Evolutionary conservation across 2,329 filamentous ascomycete species (phyloP), one percentile per base, ranked within the genome.

Genomic region (Calonectria hawksworthii): DNA sequence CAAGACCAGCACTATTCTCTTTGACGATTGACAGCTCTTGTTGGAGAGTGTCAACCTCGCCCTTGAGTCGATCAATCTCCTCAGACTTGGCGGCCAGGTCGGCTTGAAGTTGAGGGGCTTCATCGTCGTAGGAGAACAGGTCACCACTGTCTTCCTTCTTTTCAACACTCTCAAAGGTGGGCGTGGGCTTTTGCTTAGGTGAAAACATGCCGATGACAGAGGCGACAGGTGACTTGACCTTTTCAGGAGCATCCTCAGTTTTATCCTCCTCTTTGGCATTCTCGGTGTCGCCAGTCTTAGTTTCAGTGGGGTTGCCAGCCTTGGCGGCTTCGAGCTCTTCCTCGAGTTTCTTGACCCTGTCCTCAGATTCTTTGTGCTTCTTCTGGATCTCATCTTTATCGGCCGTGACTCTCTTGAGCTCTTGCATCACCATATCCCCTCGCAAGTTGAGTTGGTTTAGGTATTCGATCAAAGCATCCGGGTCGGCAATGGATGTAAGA

Each of bases 111-210:
- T 94, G 92, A 4, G 95, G 94, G 18, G 98, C 89, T 85, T 99
- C 96, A 66, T 94, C 93, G 73, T 99, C 96, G 80, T 96, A 98
- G 0, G 96, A 98, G 85, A 98, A 98, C 85, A 98, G 94, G 64
- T 98, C 95, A 77, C 96, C 94, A 23, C 84, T 86, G 6, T 85
- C 84, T 4, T 82, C 78, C 76, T 81, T 82, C 9, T 74, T 71
- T 2, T 72, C 77, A 10, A 75, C 71, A 10, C 84, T 82, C 38
- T 84, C 82, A 13, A 73, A 34, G 26, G 82, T 77, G 26, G 81
- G 79, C 61, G 85, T 78, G 7, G 85, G 76, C 74, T 87, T 87
- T 44, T 88, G 86, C 75, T 84, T 88, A 4, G 87, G 87, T 3
- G 89, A 90, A 77, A 90, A 89, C 77, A 89, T 85, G 44, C 87